Evolutionary conservation across 345 rosid species (phyloP), one percentile per base, ranked within the genome.

Genomic region (Eutrema japonicum): DNA sequence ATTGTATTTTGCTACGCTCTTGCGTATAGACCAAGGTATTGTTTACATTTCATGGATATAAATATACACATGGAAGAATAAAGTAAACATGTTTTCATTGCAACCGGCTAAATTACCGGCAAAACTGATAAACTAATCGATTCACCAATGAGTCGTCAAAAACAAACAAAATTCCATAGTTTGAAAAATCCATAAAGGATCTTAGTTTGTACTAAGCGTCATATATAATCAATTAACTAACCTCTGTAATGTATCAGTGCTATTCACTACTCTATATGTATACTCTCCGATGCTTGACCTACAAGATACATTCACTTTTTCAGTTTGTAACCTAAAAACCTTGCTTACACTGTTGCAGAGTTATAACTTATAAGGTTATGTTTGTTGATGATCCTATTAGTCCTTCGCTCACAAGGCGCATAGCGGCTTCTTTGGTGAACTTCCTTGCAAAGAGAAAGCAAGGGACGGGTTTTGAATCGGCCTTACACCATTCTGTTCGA

Each of bases 381-480:
- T 77, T 59, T 51, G 40, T 43, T 12, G 67, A 64, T 43, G 78
- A 77, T 73, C 90, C 85, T 16, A 89, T 79, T 50, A 84, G 66
- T 6, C 89, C 97, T 77, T 85, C 83, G 14, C 84, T 84, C 85
- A 91, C 61, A 57, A 95, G 86, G 46, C 92, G 96, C 92, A 84
- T 83, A 48, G 94, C 96, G 1, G 98, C 99, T 81, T 89, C 96
- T 8, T 83, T 75, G 0, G 96, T 88, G 81, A 94, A 91, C 77
- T 94, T 94, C 82, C 98, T 82, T 2, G 93, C 96, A 64, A 94
- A 94, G 43, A 94, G 65, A 78, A 89, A 94, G 79, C 98, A 94
- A 18, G 88, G 87, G 62, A 83, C 91, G 8, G 66, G 58, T 16
- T 78, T 77, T 9, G 82, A 77, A 69, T 87, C 79, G 2, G 72